Conservation (phyloP, 495 filamentous ascomycete species). For the Hypomontagnella monticulosa region DNA sequence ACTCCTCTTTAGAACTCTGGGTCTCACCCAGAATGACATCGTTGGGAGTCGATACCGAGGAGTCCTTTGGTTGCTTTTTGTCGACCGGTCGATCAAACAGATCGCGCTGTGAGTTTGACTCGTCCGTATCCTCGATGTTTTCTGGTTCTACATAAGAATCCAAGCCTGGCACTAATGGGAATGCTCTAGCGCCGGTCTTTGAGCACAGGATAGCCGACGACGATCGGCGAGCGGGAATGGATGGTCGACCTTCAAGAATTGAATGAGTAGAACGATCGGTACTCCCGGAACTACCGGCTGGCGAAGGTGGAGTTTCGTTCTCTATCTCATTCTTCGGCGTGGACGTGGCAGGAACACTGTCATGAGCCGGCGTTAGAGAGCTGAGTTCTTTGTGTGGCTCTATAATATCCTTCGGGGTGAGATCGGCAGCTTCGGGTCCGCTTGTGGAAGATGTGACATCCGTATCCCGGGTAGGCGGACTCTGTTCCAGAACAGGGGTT, state of each 20-base stretch:
- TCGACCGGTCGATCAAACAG: neutral
- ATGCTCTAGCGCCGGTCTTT: constrained; percentile 36
- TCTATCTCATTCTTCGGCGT: constrained; percentile 14
- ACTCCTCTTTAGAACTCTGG: constrained; percentile 2
- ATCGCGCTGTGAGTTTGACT: neutral
- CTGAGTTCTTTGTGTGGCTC: constrained; percentile 19
- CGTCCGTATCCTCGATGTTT: constrained; percentile 4
- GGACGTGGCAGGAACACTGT: constrained; percentile 28
- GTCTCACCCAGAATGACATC: neutral
- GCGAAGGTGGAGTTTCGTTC: constrained; percentile 1
- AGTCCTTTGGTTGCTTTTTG: neutral
- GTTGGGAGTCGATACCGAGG: neutral
- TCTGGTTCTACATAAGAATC: constrained; percentile 16
- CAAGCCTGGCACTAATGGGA: constrained; percentile 37
- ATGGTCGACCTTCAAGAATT: constrained; percentile 9
- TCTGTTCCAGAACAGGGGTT: constrained; percentile 15
- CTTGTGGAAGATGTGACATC: constrained; percentile 10
- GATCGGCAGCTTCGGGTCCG: constrained; percentile 22
- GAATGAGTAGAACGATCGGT: constrained; percentile 3
- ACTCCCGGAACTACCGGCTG: constrained; percentile 5
- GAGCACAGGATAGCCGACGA: constrained; percentile 24
- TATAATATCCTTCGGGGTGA: constrained; percentile 22
- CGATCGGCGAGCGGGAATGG: constrained; percentile 28
- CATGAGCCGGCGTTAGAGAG: constrained; percentile 26
- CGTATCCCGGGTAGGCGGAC: constrained; percentile 7